phyloP scores from a whole-genome alignment of 1,284 basidiomycete genomes.

The Ceratobasidium sp. region DNA sequence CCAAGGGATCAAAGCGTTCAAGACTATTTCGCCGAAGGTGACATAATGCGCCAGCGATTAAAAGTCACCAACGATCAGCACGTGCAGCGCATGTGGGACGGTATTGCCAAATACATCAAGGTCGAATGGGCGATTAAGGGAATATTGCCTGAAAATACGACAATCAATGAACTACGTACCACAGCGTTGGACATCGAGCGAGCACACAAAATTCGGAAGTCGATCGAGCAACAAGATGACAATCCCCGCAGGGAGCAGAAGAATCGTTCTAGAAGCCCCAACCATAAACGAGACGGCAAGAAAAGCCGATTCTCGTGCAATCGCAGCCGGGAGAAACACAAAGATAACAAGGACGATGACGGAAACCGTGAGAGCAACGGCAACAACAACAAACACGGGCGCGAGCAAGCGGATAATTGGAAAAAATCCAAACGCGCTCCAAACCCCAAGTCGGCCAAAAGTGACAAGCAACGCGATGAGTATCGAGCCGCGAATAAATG shows the following conservation, averaged over 20 bases:
- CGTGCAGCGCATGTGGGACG: background rate
- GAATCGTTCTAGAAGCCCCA: background rate
- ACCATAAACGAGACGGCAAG: no score
- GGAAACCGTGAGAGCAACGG: no score
- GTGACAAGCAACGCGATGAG: slow-evolving; percentile 1
- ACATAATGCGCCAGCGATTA: background rate
- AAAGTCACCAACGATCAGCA: background rate
- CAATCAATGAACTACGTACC: background rate
- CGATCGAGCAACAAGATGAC: background rate
- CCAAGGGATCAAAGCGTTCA: no score
- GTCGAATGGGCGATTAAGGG: slow-evolving; percentile 1
- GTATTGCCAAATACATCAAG: background rate
- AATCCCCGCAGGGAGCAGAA: no score
- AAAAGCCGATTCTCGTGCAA: no score
- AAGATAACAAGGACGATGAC: no score
- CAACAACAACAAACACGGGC: background rate
- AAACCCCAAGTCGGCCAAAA: background rate
- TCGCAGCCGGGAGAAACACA: no score
- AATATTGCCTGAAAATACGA: background rate
- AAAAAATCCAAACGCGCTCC: background rate
- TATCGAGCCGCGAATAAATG: slow-evolving; percentile 40
- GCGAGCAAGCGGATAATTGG: background rate
- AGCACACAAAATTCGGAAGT: background rate
- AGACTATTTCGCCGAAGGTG: slow-evolving; percentile 8
- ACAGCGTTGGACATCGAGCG: background rate